Evolutionary conservation across 768 basidiomycete genomes (phyloP).

Genomic region (Suillus discolor): DNA sequence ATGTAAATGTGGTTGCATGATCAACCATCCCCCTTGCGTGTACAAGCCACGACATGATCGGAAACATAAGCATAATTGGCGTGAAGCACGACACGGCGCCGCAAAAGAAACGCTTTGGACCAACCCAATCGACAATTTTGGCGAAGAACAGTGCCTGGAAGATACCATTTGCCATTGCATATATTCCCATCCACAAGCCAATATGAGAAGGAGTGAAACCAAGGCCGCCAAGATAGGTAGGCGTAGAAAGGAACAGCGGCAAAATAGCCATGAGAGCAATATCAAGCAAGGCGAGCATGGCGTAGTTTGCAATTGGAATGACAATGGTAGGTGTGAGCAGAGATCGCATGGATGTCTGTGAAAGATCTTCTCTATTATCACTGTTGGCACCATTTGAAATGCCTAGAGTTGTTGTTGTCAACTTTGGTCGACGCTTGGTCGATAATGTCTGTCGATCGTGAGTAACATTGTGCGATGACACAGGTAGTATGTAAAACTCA

Average conservation of each 20-base stretch:
- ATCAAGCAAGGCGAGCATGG: constrained; percentile 29
- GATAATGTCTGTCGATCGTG: neutral
- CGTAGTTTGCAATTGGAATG: constrained; percentile 33
- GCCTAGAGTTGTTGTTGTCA: neutral
- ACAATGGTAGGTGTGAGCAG: constrained; percentile 27
- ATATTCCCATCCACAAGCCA: constrained; percentile 26
- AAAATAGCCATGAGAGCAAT: constrained; percentile 27
- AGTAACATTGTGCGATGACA: neutral
- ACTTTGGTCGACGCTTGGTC: neutral
- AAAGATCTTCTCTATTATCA: constrained; percentile 9
- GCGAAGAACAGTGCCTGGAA: constrained; percentile 29
- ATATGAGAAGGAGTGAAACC: constrained; percentile 28
- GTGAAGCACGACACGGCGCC: constrained; percentile 21
- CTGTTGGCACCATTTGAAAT: neutral
- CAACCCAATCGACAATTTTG: constrained; percentile 22
- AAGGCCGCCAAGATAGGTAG: constrained; percentile 28
- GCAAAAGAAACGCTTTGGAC: constrained; percentile 26
- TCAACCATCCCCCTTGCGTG: constrained; percentile 48
- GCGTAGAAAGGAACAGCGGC: constrained; percentile 32
- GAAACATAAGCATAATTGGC: constrained; percentile 24
- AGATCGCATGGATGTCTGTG: constrained; percentile 37
- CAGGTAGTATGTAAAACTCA: constrained; percentile 16
- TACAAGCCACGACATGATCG: constrained; percentile 22
- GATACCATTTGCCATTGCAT: constrained; percentile 24
- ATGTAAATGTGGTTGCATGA: constrained; percentile 44